phyloP scores from a whole-genome alignment of 2,329 filamentous ascomycete genomes.

The Epichloe elymi region DNA sequence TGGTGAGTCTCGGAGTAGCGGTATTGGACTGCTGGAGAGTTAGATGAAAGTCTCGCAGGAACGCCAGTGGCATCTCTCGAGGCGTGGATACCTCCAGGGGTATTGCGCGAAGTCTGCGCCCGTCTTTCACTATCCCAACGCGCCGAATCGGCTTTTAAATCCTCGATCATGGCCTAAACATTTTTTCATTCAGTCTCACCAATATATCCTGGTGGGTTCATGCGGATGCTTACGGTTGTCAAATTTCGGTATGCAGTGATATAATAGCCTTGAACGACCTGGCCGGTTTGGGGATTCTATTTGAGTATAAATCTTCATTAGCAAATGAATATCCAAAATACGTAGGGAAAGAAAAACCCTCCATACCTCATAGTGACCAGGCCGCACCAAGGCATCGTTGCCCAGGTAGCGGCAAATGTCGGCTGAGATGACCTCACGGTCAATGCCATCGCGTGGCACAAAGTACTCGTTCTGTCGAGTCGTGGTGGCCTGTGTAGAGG shows the following conservation, averaged over 20 bases:
- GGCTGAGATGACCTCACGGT: conserved; percentile 71
- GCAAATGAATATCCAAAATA: no score
- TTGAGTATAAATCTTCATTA: not conserved
- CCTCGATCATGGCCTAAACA: conserved; percentile 47
- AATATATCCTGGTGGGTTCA: not conserved
- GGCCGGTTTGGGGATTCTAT: conserved; percentile 41
- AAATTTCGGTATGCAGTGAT: conserved; percentile 70
- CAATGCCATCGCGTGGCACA: conserved; percentile 67
- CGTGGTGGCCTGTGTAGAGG: conserved; percentile 22
- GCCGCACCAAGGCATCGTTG: conserved; percentile 68
- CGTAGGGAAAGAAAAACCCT: not conserved
- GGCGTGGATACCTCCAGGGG: conserved; percentile 44
- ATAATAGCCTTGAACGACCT: conserved; percentile 58
- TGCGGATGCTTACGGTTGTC: conserved; percentile 49
- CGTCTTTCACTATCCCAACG: conserved; percentile 49
- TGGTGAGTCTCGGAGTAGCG: conserved; percentile 39
- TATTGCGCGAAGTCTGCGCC: conserved; percentile 38
- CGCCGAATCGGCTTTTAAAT: conserved; percentile 47
- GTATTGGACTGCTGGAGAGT: conserved; percentile 45
- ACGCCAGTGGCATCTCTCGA: conserved; percentile 35
- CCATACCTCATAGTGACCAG: conserved; percentile 58
- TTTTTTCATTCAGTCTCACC: not conserved
- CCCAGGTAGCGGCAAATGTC: conserved; percentile 76
- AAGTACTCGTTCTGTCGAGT: conserved; percentile 65
- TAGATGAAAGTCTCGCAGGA: conserved; percentile 40